Evolutionary conservation across 225 moss, liverwort and hornwort genomes (phyloP).

Genomic region (Pseudoscleropodium purum): DNA sequence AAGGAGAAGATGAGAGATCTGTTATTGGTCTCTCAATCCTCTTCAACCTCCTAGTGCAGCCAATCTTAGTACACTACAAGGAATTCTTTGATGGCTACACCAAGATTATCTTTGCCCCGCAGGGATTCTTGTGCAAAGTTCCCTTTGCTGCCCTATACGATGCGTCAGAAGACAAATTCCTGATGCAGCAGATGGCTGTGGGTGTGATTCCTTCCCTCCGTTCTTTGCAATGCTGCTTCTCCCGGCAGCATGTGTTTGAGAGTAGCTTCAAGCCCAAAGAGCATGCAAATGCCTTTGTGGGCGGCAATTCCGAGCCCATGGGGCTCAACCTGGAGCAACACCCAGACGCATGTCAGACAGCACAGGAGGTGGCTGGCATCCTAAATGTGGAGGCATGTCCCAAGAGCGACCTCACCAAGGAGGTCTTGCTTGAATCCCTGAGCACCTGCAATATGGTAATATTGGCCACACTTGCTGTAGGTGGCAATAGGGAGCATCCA

Average conservation of each 20-base stretch:
- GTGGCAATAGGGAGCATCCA: not conserved
- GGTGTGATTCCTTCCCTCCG: conserved; percentile 12
- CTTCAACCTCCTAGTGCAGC: not conserved
- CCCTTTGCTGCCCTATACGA: conserved; percentile 10
- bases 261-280: not conserved
- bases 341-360: not conserved
- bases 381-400: not conserved
- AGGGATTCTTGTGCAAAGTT: conserved; percentile 6
- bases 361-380: not conserved
- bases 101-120: conserved; percentile 8
- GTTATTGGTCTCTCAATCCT: conserved; percentile 10
- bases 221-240: not conserved
- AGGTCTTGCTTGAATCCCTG: not conserved
- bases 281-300: not conserved
- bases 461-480: not conserved
- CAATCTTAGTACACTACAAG: not conserved
- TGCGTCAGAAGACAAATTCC: not conserved
- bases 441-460: not conserved
- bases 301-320: not conserved
- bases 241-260: not conserved
- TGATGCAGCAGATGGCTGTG: conserved; percentile 10
- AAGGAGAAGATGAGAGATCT: not conserved
- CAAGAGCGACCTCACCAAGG: not conserved
- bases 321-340: not conserved
- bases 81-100: not conserved